phyloP scores from a whole-genome alignment of 2,329 filamentous ascomycete genomes.

The Aureobasidium zeae region DNA sequence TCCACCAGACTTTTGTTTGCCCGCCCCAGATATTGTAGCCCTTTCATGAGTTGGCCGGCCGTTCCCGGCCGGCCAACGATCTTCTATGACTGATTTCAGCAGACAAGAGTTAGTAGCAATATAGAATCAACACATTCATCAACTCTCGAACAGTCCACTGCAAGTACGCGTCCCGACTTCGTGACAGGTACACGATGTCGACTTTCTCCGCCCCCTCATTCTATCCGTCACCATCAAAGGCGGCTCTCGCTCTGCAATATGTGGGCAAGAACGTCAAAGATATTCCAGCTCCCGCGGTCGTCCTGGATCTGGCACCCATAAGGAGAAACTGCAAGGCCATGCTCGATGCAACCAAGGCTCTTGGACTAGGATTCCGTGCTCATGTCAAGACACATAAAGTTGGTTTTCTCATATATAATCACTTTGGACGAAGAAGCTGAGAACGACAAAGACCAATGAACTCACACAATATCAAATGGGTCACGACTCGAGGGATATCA shows the following conservation, averaged over 20 bases:
- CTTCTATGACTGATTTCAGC: no score
- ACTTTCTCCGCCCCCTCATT: constrained; percentile 17
- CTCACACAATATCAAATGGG: constrained; percentile 63
- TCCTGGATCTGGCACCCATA: constrained; percentile 60
- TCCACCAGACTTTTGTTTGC: neutral
- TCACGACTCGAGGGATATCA: constrained; percentile 40
- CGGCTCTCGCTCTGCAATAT: constrained; percentile 35
- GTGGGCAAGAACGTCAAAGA: constrained; percentile 52
- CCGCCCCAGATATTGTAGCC: constrained; percentile 3
- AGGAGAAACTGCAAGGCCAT: constrained; percentile 61
- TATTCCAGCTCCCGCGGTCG: constrained; percentile 55
- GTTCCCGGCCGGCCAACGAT: no score
- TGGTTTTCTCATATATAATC: constrained; percentile 18
- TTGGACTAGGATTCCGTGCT: constrained; percentile 60
- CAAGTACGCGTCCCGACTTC: no score
- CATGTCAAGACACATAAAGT: constrained; percentile 83
- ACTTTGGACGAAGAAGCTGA: no score
- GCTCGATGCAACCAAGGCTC: constrained; percentile 51
- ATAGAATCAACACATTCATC: no score
- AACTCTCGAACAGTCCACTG: no score
- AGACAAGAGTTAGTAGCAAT: no score
- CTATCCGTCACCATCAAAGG: constrained; percentile 27
- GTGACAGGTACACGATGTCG: constrained; percentile 1
- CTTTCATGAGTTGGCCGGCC: neutral
- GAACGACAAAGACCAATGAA: constrained; percentile 50